Conservation (phyloP, 1,139 yeast species). For the Magnusiomyces starmeri region DNA sequence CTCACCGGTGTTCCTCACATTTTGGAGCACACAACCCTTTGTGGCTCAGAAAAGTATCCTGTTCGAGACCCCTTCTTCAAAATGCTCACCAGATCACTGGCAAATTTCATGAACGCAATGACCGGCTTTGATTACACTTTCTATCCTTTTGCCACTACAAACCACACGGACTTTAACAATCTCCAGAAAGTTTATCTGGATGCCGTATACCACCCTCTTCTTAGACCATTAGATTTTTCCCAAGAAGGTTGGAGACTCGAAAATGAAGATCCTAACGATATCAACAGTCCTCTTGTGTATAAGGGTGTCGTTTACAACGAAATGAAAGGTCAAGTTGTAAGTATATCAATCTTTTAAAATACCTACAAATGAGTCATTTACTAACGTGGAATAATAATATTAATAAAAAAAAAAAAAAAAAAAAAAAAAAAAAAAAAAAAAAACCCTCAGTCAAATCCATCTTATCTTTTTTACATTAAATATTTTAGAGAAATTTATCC, state of each 20-base stretch:
- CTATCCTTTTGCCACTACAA: conserved; percentile 94
- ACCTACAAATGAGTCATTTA: too few species aligned
- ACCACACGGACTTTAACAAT: conserved; percentile 69
- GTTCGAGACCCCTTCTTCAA: conserved; percentile 97
- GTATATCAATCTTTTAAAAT: too few species aligned
- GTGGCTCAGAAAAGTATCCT: conserved; percentile 87
- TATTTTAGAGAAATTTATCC: conserved; percentile 85
- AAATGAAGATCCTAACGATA: conserved; percentile 52
- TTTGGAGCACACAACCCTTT: conserved; percentile 86
- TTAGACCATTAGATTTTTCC: conserved; percentile 71
- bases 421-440: too few species aligned
- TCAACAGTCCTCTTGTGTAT: conserved; percentile 53
- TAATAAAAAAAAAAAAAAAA: too few species aligned
- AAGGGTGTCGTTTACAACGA: conserved; percentile 98
- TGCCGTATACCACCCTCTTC: conserved; percentile 75
- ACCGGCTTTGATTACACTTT: conserved; percentile 95
- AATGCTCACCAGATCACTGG: conserved; percentile 80
- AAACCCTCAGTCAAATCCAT: conserved; percentile 78
- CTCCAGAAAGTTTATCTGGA: conserved; percentile 84
- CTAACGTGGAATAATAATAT: too few species aligned
- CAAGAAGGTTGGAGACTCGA: conserved; percentile 99
- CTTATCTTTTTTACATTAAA: conserved; percentile 76
- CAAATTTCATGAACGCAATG: conserved; percentile 98
- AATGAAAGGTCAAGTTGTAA: conserved; percentile 98
- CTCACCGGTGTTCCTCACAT: conserved; percentile 94